Evolutionary conservation across 305 asterid species (phyloP).

Genomic region (Solanum hybrid): DNA sequence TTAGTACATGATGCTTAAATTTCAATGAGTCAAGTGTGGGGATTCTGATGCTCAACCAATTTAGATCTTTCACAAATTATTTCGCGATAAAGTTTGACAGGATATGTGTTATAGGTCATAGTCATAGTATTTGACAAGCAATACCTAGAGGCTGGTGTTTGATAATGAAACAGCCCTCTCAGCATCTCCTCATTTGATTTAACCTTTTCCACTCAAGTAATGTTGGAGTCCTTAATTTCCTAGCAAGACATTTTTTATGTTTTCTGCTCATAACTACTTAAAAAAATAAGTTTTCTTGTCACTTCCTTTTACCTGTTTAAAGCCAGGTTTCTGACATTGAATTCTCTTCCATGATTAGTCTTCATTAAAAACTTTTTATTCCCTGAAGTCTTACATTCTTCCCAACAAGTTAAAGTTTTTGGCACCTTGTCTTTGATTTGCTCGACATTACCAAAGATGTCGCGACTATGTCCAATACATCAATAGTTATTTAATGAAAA

Average conservation of each 20-base stretch:
- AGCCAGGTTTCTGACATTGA: not conserved
- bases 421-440: not conserved
- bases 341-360: not conserved
- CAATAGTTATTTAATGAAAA: not conserved
- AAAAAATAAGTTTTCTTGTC: not conserved
- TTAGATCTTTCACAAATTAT: not conserved
- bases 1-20: not conserved
- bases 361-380: not conserved
- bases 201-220: not conserved
- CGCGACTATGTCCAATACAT: not conserved
- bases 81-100: not conserved
- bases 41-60: not conserved
- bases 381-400: not conserved
- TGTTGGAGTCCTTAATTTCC: not conserved
- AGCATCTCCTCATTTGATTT: not conserved
- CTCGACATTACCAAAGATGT: not conserved
- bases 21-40: not conserved
- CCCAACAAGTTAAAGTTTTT: not conserved
- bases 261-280: not conserved
- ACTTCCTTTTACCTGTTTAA: not conserved
- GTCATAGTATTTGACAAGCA: not conserved
- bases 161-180: not conserved
- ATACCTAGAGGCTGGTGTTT: not conserved
- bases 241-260: not conserved
- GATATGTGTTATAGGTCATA: not conserved